Evolutionary conservation across 345 rosid genomes (phyloP), one percentile per base, ranked within the genome.

Genomic region (Eutrema japonicum): DNA sequence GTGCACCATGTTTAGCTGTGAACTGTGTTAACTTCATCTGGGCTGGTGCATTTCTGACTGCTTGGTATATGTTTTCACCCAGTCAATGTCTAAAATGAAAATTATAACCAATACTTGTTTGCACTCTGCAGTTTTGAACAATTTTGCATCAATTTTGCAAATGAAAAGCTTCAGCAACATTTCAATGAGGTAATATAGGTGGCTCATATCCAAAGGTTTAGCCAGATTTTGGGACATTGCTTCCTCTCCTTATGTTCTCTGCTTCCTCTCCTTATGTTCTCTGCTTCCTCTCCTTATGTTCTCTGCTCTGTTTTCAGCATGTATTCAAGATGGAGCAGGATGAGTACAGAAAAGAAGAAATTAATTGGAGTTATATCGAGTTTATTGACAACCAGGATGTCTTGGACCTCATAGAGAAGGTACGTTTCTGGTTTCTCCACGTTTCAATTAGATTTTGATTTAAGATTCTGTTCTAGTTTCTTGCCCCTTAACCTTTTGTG

Each of bases 311-410:
- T 40, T 80, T 82, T 81, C 97, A 95, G 99, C 99, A 95, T 78
- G 97, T 95, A 38, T 95, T 95, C 82, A 95, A 92, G 91, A 91
- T 92, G 99, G 99, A 95, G 82, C 99, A 95, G 77, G 99, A 89
- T 64, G 99, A 95, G 79, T 95, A 95, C 63, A 82, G 81, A 81
- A 95, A 85, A 83, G 99, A 95, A 85, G 92, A 87, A 83, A 95
- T 95, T 71, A 84, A 92, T 63, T 95, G 99, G 99, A 95, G 99
- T 82, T 95, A 95, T 71, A 95, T 95, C 54, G 99, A 95, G 70
- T 95, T 95, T 78, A 84, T 95, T 50, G 99, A 95, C 87, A 95
- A 95, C 76, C 99, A 95, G 81, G 99, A 95, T 82, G 97, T 95
- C 59, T 72, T 95, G 79, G 99, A 95, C 82, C 83, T 95, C 77